Evolutionary conservation across 148 eudicot genomes (phyloP), one percentile per base, ranked within the genome.

Genomic region (Rhododendron mucronatum): DNA sequence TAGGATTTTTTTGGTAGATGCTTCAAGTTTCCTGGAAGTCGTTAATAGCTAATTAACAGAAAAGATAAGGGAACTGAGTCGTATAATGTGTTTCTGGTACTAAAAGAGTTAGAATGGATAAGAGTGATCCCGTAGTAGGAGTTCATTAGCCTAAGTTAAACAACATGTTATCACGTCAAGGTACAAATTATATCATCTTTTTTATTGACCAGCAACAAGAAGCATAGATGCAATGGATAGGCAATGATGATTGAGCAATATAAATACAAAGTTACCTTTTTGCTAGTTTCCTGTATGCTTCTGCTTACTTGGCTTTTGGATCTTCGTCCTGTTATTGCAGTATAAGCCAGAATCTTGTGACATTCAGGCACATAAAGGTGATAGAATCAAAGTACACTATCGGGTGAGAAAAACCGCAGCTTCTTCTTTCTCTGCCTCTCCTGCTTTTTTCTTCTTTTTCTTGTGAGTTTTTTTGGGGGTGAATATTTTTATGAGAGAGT

Each of bases 301-400:
- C 82, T 87, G 83, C 87, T 88, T 71, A 59, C 73, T 84, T 82
- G 71, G 57, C 39, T 44, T 65, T 74, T 84, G 48, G 71, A 77
- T 81, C 76, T 59, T 82, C 16, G 10, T 78, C 88, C 26, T 77
- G 48, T 41, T 82, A 45, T 86, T 84, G 86, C 96, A 97, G 99
- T 89, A 90, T 91, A 97, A 92, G 91, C 99, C 99, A 82, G 77
- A 86, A 81, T 81, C 93, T 71, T 97, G 99, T 87, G 98, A 94
- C 45, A 86, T 94, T 87, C 93, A 95, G 89, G 99, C 99, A 85
- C 98, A 97, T 90, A 97, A 97, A 88, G 99, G 99, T 50, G 98
- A 97, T 86, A 92, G 84, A 85, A 65, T 97, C 73, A 91, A 90
- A 93, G 99, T 97, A 84, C 99, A 95, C 88, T 97, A 97, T 87